Evolutionary conservation across 352 stramenopile genomes (phyloP).

Genomic region (Phytophthora kernoviae): DNA sequence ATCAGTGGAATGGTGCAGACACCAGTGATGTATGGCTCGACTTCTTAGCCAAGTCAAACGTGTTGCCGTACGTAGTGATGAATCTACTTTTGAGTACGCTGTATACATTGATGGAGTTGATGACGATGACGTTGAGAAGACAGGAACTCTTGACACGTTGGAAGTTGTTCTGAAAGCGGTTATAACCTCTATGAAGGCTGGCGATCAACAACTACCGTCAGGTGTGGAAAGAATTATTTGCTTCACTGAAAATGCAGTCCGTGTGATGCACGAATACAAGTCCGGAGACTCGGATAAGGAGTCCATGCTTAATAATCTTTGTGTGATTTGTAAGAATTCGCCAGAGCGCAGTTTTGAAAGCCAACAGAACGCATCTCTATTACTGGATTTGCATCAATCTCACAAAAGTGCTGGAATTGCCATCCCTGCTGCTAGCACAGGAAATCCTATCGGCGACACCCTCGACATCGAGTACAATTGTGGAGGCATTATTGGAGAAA

Average conservation of each 20-base stretch:
- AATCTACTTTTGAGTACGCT: conserved; percentile 53
- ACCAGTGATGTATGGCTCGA: conserved; percentile 27
- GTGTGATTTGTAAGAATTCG: conserved; percentile 17
- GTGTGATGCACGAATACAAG: conserved; percentile 13
- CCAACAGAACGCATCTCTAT: conserved; percentile 14
- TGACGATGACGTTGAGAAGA: conserved; percentile 13
- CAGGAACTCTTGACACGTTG: conserved; percentile 10
- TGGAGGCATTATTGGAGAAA: conserved; percentile 10
- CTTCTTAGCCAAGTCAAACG: conserved; percentile 42
- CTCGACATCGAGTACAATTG: conserved; percentile 16
- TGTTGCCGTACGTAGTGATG: conserved; percentile 41
- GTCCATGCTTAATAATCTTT: conserved; percentile 30
- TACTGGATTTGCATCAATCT: conserved; percentile 27
- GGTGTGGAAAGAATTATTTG: conserved; percentile 18
- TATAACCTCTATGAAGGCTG: conserved; percentile 7
- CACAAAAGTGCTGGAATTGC: neutral
- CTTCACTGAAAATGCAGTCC: conserved; percentile 27
- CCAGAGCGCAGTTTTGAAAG: conserved; percentile 21
- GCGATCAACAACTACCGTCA: neutral
- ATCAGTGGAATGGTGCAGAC: conserved; percentile 28
- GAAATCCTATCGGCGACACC: conserved; percentile 6
- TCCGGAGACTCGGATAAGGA: conserved; percentile 2
- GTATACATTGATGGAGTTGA: conserved; percentile 31
- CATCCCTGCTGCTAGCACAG: conserved; percentile 6
- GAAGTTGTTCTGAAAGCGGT: conserved; percentile 23